Evolutionary conservation across 2,329 filamentous ascomycete species (phyloP).

Genomic region (Venturia pyrina): DNA sequence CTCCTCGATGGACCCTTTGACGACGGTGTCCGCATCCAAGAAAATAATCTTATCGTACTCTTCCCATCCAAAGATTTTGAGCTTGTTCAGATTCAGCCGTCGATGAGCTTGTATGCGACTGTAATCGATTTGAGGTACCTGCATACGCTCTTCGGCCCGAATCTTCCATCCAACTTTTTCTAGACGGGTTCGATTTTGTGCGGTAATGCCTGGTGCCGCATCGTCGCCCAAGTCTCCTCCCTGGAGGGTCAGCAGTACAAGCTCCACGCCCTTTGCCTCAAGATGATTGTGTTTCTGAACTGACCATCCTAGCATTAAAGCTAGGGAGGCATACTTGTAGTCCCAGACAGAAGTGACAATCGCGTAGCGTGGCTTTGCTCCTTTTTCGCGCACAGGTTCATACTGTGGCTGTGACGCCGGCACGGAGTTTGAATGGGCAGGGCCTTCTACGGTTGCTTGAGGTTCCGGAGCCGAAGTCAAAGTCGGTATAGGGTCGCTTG

Average conservation of each 20-base stretch:
- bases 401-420: neutral
- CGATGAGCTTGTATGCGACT: slow-evolving; percentile 19
- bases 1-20: slow-evolving; percentile 19
- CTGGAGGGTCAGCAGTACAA: slow-evolving; percentile 20
- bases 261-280: slow-evolving; percentile 19
- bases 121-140: slow-evolving; percentile 20
- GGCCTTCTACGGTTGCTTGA: neutral
- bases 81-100: slow-evolving; percentile 22
- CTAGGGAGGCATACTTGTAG: slow-evolving; percentile 15
- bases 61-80: slow-evolving; percentile 22
- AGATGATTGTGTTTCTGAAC: slow-evolving; percentile 22
- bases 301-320: slow-evolving; percentile 21
- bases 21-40: slow-evolving; percentile 21
- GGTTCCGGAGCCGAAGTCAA: neutral
- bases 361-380: neutral
- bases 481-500: neutral
- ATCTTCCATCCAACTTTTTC: slow-evolving; percentile 21
- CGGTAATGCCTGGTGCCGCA: slow-evolving; percentile 14
- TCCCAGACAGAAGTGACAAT: slow-evolving; percentile 5
- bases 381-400: neutral
- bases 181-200: slow-evolving; percentile 19
- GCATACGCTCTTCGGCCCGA: slow-evolving; percentile 19
- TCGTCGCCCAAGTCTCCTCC: slow-evolving; percentile 14
- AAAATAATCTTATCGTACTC: slow-evolving; percentile 23
- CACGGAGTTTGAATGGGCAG: neutral